phyloP scores from a whole-genome alignment of 225 moss, liverwort and hornwort genomes.

The Pseudoscleropodium purum region DNA sequence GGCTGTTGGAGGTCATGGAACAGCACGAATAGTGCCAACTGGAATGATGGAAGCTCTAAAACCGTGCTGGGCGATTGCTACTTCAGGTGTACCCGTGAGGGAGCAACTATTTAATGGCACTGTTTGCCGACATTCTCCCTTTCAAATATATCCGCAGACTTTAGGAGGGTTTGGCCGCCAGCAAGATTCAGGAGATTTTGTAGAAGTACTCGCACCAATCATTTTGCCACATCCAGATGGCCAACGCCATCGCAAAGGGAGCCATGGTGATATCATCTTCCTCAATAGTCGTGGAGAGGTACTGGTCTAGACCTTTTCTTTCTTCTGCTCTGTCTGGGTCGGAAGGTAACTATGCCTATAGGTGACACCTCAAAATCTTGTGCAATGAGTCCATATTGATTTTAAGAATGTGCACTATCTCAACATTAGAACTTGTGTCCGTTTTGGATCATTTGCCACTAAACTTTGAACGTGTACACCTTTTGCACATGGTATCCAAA shows the following conservation, averaged over 20 bases:
- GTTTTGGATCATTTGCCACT: background rate
- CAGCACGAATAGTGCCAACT: conserved; percentile 72
- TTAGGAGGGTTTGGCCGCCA: conserved; percentile 56
- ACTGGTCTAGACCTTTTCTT: background rate
- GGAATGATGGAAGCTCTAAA: conserved; percentile 75
- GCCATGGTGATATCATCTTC: conserved; percentile 87
- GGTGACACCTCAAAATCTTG: background rate
- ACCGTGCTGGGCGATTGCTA: conserved; percentile 96
- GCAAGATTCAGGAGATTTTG: conserved; percentile 39
- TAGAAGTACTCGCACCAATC: conserved; percentile 80
- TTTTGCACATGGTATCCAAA: background rate
- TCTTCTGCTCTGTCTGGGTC: background rate
- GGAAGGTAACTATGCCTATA: background rate
- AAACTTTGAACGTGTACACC: background rate
- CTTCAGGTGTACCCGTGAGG: conserved; percentile 87
- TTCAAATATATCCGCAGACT: conserved; percentile 50
- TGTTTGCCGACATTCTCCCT: conserved; percentile 85
- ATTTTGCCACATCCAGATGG: conserved; percentile 63
- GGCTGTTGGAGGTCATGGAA: conserved; percentile 81
- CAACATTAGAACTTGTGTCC: background rate
- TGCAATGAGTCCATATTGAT: background rate
- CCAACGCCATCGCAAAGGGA: conserved; percentile 73
- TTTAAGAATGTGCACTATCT: background rate
- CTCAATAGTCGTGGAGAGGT: conserved; percentile 96
- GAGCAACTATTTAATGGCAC: conserved; percentile 85